Conservation (phyloP, 176 grass and related monocot genomes). For the bread wheat (Triticum aestivum) region IWGSC_CS_RefSeq_v2.1 NC_057804.1:395710067-395710566, state of each 20-base stretch:
- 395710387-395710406: background rate
- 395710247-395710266: conserved; percentile 2
- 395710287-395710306: conserved; percentile 41
- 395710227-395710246: conserved; percentile 20
- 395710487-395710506: no score
- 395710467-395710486: no score
- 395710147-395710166: conserved; percentile 39
- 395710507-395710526: no score
- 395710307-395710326: background rate
- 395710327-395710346: no score
- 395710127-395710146: conserved; percentile 45
- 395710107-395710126: conserved; percentile 53
- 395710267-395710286: conserved; percentile 38
- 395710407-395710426: background rate
- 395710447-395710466: background rate
- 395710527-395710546: no score
- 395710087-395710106: conserved; percentile 36
- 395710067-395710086: conserved; percentile 52
- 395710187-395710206: conserved; percentile 19
- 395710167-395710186: background rate
- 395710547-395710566: no score
- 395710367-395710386: background rate
- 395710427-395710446: background rate
- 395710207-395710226: background rate
- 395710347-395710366: no score